Evolutionary conservation across 1,284 basidiomycete species (phyloP).

Genomic region (Trametes sp.): DNA sequence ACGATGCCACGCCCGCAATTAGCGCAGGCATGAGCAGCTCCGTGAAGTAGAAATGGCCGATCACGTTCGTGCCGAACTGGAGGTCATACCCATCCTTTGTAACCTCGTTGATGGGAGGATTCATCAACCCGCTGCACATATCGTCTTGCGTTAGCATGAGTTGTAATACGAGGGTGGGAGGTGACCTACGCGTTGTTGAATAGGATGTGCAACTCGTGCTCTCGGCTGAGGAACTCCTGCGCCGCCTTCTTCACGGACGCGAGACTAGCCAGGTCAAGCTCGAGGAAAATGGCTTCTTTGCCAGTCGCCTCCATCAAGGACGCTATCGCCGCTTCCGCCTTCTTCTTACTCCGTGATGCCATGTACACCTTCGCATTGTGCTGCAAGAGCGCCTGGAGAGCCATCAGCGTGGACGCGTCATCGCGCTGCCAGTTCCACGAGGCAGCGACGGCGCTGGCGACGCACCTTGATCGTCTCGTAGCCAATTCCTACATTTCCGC

Average conservation of each 20-base stretch:
- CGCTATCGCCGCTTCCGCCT: constrained; percentile 52
- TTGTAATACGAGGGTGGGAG: too few species aligned
- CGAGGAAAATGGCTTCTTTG: constrained; percentile 52
- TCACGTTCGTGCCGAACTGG: constrained; percentile 60
- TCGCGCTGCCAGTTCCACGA: background rate
- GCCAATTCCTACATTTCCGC: constrained; percentile 45
- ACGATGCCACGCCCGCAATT: constrained; percentile 39
- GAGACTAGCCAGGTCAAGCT: constrained; percentile 58
- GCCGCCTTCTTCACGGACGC: constrained; percentile 50
- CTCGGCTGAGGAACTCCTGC: constrained; percentile 51
- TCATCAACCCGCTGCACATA: constrained; percentile 54
- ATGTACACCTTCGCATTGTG: constrained; percentile 62
- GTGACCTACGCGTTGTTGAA: constrained; percentile 35
- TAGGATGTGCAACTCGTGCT: constrained; percentile 55
- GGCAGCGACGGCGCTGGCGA: background rate
- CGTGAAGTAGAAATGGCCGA: constrained; percentile 53
- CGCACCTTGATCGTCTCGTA: constrained; percentile 43
- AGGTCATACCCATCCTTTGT: constrained; percentile 58
- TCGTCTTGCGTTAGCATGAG: background rate
- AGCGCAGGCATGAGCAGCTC: constrained; percentile 52
- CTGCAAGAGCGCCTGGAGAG: constrained; percentile 47
- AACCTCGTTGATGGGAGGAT: constrained; percentile 42
- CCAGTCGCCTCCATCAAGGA: constrained; percentile 48
- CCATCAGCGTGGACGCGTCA: too few species aligned
- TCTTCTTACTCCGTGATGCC: constrained; percentile 49